Evolutionary conservation across 2,329 filamentous ascomycete species (phyloP).

Genomic region (Trichothecium roseum): DNA sequence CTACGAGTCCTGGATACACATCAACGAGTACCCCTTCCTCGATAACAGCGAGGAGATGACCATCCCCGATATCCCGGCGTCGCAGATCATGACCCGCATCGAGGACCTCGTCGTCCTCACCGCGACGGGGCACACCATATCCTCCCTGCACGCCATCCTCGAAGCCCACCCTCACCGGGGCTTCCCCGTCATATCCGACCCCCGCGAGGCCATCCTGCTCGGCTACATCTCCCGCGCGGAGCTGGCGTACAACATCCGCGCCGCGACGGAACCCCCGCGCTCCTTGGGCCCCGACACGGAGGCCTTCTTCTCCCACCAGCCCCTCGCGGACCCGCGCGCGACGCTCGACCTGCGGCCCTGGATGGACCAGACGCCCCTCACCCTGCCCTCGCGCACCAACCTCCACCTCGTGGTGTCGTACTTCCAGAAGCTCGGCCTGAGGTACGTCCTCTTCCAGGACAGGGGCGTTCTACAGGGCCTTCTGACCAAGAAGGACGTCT

Average conservation of each 20-base stretch:
- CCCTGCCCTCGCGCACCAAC: conserved; percentile 63
- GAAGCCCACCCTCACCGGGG: conserved; percentile 70
- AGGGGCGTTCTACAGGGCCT: conserved; percentile 73
- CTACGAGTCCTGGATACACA: conserved; percentile 95
- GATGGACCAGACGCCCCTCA: conserved; percentile 99
- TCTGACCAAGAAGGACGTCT: conserved; percentile 95
- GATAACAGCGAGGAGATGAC: conserved; percentile 77
- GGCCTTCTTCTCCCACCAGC: conserved; percentile 75
- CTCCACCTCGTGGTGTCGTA: conserved; percentile 83
- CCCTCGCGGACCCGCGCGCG: conserved; percentile 64
- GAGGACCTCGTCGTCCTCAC: conserved; percentile 86
- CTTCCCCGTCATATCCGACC: conserved; percentile 79
- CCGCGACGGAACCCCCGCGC: conserved; percentile 42
- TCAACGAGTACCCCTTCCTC: conserved; percentile 91
- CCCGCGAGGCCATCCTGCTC: conserved; percentile 66
- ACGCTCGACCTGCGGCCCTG: conserved; percentile 86
- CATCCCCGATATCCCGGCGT: conserved; percentile 76
- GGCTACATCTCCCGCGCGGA: conserved; percentile 94
- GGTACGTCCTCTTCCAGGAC: conserved; percentile 83
- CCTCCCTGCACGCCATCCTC: conserved; percentile 61
- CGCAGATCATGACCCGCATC: conserved; percentile 82
- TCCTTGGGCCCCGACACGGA: conserved; percentile 61
- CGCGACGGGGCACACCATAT: conserved; percentile 79
- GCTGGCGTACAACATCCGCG: conserved; percentile 64
- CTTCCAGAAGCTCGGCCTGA: conserved; percentile 87